phyloP scores from a whole-genome alignment of 148 eudicot species.

The Vaccinium macrocarpon region DNA sequence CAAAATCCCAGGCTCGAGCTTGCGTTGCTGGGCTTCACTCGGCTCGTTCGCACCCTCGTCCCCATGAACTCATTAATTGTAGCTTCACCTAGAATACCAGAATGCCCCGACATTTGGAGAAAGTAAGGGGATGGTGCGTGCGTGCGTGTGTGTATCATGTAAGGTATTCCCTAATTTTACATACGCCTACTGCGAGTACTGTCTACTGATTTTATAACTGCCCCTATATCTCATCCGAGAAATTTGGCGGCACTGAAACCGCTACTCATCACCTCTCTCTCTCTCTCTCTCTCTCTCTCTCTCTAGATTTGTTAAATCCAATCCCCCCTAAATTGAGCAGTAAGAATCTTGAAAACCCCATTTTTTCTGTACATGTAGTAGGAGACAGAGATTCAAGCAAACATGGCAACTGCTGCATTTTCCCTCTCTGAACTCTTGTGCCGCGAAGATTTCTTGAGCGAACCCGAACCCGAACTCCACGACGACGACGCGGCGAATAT shows the following conservation, averaged over 20 bases:
- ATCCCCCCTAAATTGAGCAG: neutral
- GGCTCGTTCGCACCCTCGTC: no score
- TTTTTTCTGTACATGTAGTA: neutral
- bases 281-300: slow-evolving; percentile 8
- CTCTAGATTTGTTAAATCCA: neutral
- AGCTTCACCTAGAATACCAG: neutral
- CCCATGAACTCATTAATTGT: no score
- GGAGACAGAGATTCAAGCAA: neutral
- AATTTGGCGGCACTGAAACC: slow-evolving; percentile 40
- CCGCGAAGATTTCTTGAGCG: slow-evolving; percentile 26
- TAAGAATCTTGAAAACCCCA: neutral
- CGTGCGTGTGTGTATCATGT: neutral
- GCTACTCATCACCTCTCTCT: slow-evolving; percentile 12
- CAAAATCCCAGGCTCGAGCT: no score
- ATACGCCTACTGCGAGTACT: no score
- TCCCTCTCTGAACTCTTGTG: slow-evolving; percentile 36
- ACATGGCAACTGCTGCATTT: slow-evolving; percentile 10
- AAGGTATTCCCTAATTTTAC: neutral
- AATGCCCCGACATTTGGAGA: slow-evolving; percentile 6
- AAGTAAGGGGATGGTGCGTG: neutral
- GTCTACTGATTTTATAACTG: neutral
- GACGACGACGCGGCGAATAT: neutral
- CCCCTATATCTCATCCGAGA: slow-evolving; percentile 16
- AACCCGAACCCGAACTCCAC: neutral
- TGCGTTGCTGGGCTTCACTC: no score